phyloP scores from a whole-genome alignment of 352 stramenopile species.

The Phytophthora agathidicida region DNA sequence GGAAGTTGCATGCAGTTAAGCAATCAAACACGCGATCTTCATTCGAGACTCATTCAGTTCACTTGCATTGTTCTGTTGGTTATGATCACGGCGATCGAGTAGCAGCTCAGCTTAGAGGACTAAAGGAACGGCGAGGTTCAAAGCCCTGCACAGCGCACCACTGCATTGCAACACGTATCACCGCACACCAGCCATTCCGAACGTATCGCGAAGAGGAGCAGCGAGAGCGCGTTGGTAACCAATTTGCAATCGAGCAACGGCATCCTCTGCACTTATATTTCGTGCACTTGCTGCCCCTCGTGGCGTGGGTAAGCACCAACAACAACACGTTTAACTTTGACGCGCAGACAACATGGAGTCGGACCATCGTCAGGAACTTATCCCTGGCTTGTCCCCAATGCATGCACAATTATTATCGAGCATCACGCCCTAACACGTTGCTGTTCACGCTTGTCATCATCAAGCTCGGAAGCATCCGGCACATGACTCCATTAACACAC shows the following conservation, averaged over 20 bases:
- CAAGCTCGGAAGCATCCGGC: background rate
- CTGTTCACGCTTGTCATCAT: too few species aligned
- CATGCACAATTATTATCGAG: too few species aligned
- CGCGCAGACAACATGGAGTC: conserved; percentile 7
- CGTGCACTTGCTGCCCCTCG: conserved; percentile 11
- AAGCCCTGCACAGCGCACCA: background rate
- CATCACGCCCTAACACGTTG: conserved; percentile 19
- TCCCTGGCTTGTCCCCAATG: conserved; percentile 6
- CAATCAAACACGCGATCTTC: conserved; percentile 32
- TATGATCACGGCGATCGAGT: background rate
- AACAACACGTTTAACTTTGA: conserved; percentile 6
- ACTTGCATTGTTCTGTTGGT: background rate
- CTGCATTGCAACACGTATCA: background rate
- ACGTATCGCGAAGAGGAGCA: conserved; percentile 11
- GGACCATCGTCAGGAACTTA: conserved; percentile 1
- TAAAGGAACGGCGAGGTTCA: background rate
- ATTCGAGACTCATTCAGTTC: conserved; percentile 14
- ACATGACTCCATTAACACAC: conserved; percentile 9
- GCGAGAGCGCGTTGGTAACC: conserved; percentile 3
- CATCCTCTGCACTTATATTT: conserved; percentile 27
- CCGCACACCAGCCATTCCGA: conserved; percentile 14
- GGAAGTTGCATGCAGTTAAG: conserved; percentile 43
- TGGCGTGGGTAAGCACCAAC: conserved; percentile 5
- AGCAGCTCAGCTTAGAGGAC: background rate
- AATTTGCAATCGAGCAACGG: conserved; percentile 22